Evolutionary conservation across 345 rosid species (phyloP), one percentile per base, ranked within the genome.

Genomic region (Populus davidiana): DNA sequence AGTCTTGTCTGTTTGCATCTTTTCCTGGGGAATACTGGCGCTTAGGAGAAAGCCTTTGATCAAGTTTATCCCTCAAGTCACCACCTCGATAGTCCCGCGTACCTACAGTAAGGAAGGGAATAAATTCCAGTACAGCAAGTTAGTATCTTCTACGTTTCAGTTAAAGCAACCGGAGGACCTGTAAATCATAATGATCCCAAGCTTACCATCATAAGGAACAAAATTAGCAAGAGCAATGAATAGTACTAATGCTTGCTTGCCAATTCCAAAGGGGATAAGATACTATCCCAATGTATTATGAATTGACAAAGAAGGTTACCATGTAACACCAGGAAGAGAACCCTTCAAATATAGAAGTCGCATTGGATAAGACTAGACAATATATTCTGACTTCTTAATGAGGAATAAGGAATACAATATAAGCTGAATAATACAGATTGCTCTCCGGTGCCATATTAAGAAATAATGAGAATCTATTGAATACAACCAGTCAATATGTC

Each of bases 31-130:
- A 87, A 83, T 85, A 81, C 77, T 87, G 91, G 77, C 72, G 82
- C 81, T 77, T 84, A 21, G 93, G 93, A 81, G 97, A 94, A 77
- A 78, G 81, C 75, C 91, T 95, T 80, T 85, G 86, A 73, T 89
- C 97, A 87, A 92, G 93, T 81, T 82, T 94, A 85, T 85, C 84
- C 86, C 99, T 91, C 85, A 94, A 86, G 86, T 96, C 98, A 82
- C 83, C 81, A 81, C 84, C 91, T 69, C 86, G 80, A 86, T 83
- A 70, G 80, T 84, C 90, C 43, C 81, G 82, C 81, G 87, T 88
- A 75, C 92, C 99, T 96, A 88, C 78, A 85, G 75, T n/a, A 67
- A 79, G 29, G 75, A 75, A 65, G 70, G 75, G 72, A 50, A 72
- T 56, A 81, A 78, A 67, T 80, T 81, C 76, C 84, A 77, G 78